Evolutionary conservation across 441 rosid species (phyloP).

Genomic region (Croton laevigatus): DNA sequence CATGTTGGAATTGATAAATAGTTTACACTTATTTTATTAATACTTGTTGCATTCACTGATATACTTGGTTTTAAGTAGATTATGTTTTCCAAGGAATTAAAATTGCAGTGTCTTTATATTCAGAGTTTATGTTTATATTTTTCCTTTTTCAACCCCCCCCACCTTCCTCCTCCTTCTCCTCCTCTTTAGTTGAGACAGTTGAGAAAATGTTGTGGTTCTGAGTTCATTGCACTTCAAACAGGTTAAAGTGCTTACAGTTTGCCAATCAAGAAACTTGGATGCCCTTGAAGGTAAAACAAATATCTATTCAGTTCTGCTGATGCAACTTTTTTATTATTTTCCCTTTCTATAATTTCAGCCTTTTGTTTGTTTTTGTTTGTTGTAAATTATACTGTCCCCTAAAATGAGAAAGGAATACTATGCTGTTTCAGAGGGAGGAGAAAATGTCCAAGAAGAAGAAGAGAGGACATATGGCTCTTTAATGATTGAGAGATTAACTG

Average conservation of each 20-base stretch:
- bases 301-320: not conserved
- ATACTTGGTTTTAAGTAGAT: slow-evolving; percentile 7
- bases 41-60: not conserved
- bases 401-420: not conserved
- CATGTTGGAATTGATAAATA: not conserved
- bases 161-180: too few relatives aligned
- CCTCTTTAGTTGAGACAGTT: not conserved
- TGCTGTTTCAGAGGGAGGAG: slow-evolving; percentile 46
- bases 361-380: not conserved
- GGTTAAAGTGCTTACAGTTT: slow-evolving; percentile 75
- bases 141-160: slow-evolving; percentile 1
- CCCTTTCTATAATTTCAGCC: not conserved
- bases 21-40: not conserved
- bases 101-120: not conserved
- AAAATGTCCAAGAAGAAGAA: slow-evolving; percentile 43
- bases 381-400: not conserved
- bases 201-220: slow-evolving; percentile 12
- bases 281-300: slow-evolving; percentile 51
- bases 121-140: not conserved
- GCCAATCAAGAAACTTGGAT: slow-evolving; percentile 66
- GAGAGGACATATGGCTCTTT: slow-evolving; percentile 69
- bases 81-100: not conserved
- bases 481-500: slow-evolving; percentile 81
- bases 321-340: slow-evolving; percentile 10
- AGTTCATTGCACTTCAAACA: slow-evolving; percentile 31